Percentiles rank a stretch among this genome's conserved stretches.
Evolutionary conservation across 371 early-diverging fungal genomes (phyloP).

Genomic region (Mortierella sp.): DNA sequence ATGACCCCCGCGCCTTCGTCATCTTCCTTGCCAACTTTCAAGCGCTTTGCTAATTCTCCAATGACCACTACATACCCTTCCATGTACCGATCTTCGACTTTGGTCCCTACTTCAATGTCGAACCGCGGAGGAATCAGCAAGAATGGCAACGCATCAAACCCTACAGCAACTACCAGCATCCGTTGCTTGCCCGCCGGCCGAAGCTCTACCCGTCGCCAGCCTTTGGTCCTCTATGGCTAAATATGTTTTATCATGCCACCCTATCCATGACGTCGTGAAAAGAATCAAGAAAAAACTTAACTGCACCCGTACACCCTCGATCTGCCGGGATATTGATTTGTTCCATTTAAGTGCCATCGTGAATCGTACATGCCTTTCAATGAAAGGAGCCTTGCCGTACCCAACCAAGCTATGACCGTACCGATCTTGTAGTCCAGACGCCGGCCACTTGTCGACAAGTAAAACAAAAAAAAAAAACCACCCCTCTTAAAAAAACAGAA

Average conservation of each 20-base stretch:
- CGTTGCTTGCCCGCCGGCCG: slow-evolving; percentile 47
- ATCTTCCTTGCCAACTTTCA: slow-evolving; percentile 27
- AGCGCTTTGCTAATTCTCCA: slow-evolving; percentile 44
- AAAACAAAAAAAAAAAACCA: slow-evolving; percentile 21
- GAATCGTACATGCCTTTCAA: slow-evolving; percentile 41
- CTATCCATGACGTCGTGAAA: slow-evolving; percentile 12
- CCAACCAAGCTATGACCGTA: slow-evolving; percentile 47
- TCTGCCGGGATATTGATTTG: slow-evolving; percentile 32
- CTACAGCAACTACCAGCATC: slow-evolving; percentile 50
- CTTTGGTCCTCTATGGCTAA: slow-evolving; percentile 42
- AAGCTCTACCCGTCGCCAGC: slow-evolving; percentile 43
- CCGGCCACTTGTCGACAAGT: slow-evolving; percentile 56
- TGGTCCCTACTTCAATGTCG: slow-evolving; percentile 50
- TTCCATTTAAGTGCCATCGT: slow-evolving; percentile 39
- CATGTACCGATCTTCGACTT: slow-evolving; percentile 51
- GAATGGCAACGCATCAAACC: slow-evolving; percentile 30
- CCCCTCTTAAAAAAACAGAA: slow-evolving; percentile 15
- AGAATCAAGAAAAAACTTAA: slow-evolving; percentile 13
- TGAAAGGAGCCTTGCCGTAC: slow-evolving; percentile 57
- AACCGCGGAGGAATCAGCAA: slow-evolving; percentile 56
- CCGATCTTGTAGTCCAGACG: slow-evolving; percentile 46
- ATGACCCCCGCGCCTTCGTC: slow-evolving; percentile 16
- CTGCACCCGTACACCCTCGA: slow-evolving; percentile 44
- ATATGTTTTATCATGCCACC: neutral
- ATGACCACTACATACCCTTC: slow-evolving; percentile 49